Evolutionary conservation across 768 basidiomycete genomes (phyloP).

Genomic region (Clavaria fumosa): DNA sequence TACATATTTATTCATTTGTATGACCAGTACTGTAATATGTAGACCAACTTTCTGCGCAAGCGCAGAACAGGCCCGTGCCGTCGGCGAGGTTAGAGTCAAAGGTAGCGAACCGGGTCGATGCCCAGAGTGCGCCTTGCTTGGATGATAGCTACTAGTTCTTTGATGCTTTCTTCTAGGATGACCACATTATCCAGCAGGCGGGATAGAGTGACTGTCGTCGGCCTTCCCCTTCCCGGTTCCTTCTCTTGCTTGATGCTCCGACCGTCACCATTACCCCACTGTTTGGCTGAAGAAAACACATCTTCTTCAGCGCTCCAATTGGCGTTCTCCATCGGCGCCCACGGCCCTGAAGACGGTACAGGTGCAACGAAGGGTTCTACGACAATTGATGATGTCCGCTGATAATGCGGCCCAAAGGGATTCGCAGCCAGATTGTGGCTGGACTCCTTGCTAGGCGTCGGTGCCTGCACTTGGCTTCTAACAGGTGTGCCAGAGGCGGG

Average conservation of each 20-base stretch:
- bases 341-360: conserved; percentile 40
- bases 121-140: conserved; percentile 73
- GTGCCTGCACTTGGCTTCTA: conserved; percentile 21
- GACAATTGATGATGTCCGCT: conserved; percentile 51
- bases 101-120: conserved; percentile 65
- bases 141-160: conserved; percentile 78
- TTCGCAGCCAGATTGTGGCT: conserved; percentile 39
- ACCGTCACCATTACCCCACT: conserved; percentile 19
- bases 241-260: conserved; percentile 16
- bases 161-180: conserved; percentile 87
- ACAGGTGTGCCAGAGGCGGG: no score
- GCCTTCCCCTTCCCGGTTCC: conserved; percentile 18
- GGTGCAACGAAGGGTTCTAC: conserved; percentile 60
- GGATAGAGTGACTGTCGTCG: conserved; percentile 53
- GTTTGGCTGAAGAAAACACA: conserved; percentile 43
- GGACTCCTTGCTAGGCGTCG: conserved; percentile 27
- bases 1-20: background rate
- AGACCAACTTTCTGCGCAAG: no score
- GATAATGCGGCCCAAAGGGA: conserved; percentile 79
- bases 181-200: conserved; percentile 87
- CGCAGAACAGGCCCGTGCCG: background rate
- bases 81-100: conserved; percentile 32
- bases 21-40: no score
- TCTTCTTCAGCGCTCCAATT: conserved; percentile 55
- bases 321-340: conserved; percentile 40